A percentile compares a stretch with the other conserved stretches of the same genome.
phyloP scores from a whole-genome alignment of 1,284 basidiomycete species.

The Phaffia rhodozyma region DNA sequence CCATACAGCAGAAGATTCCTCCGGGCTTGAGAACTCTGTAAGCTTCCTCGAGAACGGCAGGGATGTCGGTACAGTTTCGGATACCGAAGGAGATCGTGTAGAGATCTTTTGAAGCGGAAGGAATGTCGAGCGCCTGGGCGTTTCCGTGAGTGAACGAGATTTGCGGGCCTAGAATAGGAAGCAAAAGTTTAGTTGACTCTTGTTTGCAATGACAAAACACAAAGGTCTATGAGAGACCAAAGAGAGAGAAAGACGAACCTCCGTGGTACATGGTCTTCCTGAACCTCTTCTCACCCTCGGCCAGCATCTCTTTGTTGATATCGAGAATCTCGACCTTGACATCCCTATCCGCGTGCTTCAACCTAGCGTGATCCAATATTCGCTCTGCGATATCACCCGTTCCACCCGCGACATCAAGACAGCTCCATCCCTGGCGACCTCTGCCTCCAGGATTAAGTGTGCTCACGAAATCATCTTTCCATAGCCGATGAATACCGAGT shows the following conservation, averaged over 20 bases:
- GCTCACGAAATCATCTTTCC: constrained; percentile 90
- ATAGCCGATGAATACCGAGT: constrained; percentile 86
- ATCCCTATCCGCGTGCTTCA: constrained; percentile 76
- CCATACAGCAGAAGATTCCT: constrained; percentile 87
- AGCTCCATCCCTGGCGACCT: constrained; percentile 45
- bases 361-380: constrained; percentile 81
- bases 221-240: not conserved
- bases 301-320: constrained; percentile 91
- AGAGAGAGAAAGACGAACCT: constrained; percentile 47
- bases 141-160: constrained; percentile 87
- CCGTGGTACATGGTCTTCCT: constrained; percentile 94
- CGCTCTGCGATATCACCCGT: constrained; percentile 95
- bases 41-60: constrained; percentile 77
- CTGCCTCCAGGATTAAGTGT: constrained; percentile 42
- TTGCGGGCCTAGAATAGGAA: constrained; percentile 59
- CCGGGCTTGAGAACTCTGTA: constrained; percentile 93
- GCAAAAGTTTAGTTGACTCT: not conserved
- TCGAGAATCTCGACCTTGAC: constrained; percentile 85
- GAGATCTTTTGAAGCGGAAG: constrained; percentile 74
- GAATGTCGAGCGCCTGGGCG: constrained; percentile 65
- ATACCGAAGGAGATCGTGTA: constrained; percentile 99
- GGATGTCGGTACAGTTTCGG: constrained; percentile 90
- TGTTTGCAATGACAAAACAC: not conserved
- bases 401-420: constrained; percentile 94
- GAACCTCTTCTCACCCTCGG: constrained; percentile 80